Evolutionary conservation across 1,139 yeast species (phyloP), one percentile per base, ranked within the genome.

Genomic region (Geotrichum siamense): DNA sequence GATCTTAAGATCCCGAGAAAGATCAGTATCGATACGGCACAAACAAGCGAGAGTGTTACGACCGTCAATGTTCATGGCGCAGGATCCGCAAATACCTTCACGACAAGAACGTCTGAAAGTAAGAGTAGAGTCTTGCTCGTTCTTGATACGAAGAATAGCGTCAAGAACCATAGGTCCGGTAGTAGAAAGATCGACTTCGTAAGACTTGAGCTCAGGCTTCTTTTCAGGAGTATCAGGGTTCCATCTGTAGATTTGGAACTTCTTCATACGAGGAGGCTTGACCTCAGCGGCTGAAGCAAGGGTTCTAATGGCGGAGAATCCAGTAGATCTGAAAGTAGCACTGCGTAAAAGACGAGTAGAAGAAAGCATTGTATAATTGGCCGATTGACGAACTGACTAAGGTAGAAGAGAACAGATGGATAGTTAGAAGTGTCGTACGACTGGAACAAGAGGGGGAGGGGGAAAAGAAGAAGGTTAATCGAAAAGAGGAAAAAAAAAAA

Each of bases 11-110:
- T 81, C 85, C 68, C 82, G 82, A 51, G 77, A 53, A 39, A 74
- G 70, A 66, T 87, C 82, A 57, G 78, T 77, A 64, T 91, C 95
- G 61, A 93, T 87, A 68, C 87, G 82, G 72, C 96, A 87, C 58
- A 93, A 73, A 71, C 98, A 91, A 34, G 98, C 98, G 60, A 91
- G 75, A 28, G 98, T 91, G 75, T 91, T 91, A 64, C 83, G 76
- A 56, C 99, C 99, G 54, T 95, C 94, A 66, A 91, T 91, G 74
- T 91, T 91, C 99, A 91, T 91, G 58, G 99, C 99, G 74, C 99
- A 91, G 3, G 97, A 91, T 41, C 99, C 99, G 72, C 99, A 91
- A 56, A 91, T 93, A 59, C 99, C 99, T 70, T 91, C 99, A 73
- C 99, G 89, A 72, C 98, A 91, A 42, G 97, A 87, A 70, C 98